phyloP scores from a whole-genome alignment of 176 grass and related monocot species.

The Carex parvula region DNA sequence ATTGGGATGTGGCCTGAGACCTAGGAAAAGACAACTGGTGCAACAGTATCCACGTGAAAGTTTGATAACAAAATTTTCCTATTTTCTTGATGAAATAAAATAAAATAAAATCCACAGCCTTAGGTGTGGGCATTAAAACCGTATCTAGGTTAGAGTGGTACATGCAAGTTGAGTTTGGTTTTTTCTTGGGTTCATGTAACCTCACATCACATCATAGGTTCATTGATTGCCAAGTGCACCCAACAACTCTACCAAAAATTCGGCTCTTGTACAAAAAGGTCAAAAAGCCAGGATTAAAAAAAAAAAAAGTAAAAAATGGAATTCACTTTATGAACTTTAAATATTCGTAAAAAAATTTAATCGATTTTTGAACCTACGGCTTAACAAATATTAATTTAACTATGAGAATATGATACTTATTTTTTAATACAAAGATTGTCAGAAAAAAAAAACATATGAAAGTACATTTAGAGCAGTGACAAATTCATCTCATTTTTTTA shows the following conservation, averaged over 20 bases:
- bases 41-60: constrained; percentile 38
- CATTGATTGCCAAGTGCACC: constrained; percentile 14
- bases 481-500: neutral
- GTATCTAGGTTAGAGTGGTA: constrained; percentile 2
- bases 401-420: too few relatives aligned
- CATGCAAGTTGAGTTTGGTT: constrained; percentile 18
- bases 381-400: too few relatives aligned
- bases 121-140: constrained; percentile 7
- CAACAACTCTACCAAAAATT: neutral
- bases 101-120: neutral
- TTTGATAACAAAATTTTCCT: neutral
- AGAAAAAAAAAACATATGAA: neutral
- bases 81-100: neutral
- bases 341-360: too few relatives aligned
- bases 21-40: constrained; percentile 26
- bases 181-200: constrained; percentile 1
- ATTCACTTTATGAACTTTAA: too few relatives aligned
- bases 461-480: neutral
- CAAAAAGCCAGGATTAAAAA: too few relatives aligned
- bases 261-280: neutral
- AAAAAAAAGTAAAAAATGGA: too few relatives aligned
- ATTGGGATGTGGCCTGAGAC: constrained; percentile 33
- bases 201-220: constrained; percentile 23
- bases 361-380: too few relatives aligned
- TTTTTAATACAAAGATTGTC: too few relatives aligned